Evolutionary conservation across 2,329 filamentous ascomycete species (phyloP).

Genomic region (Alternaria alternata): DNA sequence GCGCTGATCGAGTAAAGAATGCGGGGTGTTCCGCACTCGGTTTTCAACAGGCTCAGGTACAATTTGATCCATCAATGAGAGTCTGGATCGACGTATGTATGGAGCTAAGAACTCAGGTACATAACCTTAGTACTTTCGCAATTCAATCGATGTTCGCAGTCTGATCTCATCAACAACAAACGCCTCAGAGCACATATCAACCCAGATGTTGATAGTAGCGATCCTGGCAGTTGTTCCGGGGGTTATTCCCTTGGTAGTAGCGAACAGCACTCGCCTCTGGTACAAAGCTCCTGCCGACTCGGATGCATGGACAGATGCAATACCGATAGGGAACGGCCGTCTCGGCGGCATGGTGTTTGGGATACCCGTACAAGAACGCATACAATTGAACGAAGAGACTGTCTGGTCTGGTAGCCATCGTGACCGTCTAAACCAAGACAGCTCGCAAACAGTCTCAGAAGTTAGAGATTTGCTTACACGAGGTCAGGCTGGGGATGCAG

Average conservation of each 20-base stretch:
- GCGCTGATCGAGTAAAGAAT: background rate
- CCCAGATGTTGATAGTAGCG: too few relatives aligned
- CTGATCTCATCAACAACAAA: too few relatives aligned
- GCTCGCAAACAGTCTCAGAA: conserved; percentile 6
- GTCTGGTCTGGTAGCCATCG: conserved; percentile 46
- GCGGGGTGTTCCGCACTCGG: background rate
- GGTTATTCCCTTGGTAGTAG: background rate
- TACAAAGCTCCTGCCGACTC: conserved; percentile 5
- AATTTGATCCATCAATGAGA: conserved; percentile 11
- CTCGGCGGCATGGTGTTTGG: conserved; percentile 59
- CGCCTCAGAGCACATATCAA: too few relatives aligned
- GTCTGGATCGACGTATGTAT: background rate
- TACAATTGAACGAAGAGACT: conserved; percentile 60
- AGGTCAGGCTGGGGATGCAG: conserved; percentile 2
- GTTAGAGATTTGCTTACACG: conserved; percentile 7
- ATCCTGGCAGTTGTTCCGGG: background rate
- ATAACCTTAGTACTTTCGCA: too few relatives aligned
- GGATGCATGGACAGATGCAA: conserved; percentile 49
- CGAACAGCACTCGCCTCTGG: conserved; percentile 10
- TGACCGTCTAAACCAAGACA: conserved; percentile 43
- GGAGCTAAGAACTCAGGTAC: background rate
- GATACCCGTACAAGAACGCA: conserved; percentile 53
- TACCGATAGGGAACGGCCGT: conserved; percentile 61
- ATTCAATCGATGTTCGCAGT: too few relatives aligned
- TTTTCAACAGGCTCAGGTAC: background rate